Percentiles rank a stretch among this genome's conserved stretches.
Evolutionary conservation across 306 rosid species (phyloP).

Genomic region (Cicer pinnatifidum): DNA sequence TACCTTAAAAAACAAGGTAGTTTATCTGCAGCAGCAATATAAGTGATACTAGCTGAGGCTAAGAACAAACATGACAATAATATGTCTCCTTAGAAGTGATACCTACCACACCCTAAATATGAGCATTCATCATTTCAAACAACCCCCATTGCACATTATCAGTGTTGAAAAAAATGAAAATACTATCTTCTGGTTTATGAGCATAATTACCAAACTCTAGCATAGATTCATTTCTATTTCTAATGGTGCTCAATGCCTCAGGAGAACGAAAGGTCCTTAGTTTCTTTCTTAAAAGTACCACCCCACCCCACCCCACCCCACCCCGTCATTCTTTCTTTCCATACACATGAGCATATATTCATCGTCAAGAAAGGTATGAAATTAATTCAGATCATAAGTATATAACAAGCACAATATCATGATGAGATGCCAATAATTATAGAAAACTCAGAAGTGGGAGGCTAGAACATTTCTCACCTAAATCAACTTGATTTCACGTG

Average conservation of each 20-base stretch:
- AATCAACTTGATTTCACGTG: constrained; percentile 60
- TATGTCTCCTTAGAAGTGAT: constrained; percentile 2
- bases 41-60: constrained; percentile 20
- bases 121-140: constrained; percentile 12
- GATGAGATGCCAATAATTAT: constrained; percentile 2
- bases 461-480: constrained; percentile 48
- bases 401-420: constrained; percentile 19
- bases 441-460: constrained; percentile 16
- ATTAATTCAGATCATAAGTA: constrained; percentile 5
- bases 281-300: background rate
- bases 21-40: constrained; percentile 18
- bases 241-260: constrained; percentile 23
- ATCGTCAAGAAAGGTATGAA: background rate
- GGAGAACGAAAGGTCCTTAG: constrained; percentile 2
- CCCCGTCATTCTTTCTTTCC: background rate
- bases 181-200: constrained; percentile 19
- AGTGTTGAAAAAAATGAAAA: constrained; percentile 14
- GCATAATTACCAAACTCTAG: constrained; percentile 3
- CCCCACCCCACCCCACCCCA: background rate
- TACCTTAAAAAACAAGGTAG: constrained; percentile 10
- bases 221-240: constrained; percentile 11
- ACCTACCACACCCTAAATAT: constrained; percentile 24
- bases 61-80: constrained; percentile 14
- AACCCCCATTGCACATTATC: constrained; percentile 12
- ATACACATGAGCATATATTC: background rate